phyloP scores from a whole-genome alignment of 345 rosid genomes.

The Citropsis articulata region DNA sequence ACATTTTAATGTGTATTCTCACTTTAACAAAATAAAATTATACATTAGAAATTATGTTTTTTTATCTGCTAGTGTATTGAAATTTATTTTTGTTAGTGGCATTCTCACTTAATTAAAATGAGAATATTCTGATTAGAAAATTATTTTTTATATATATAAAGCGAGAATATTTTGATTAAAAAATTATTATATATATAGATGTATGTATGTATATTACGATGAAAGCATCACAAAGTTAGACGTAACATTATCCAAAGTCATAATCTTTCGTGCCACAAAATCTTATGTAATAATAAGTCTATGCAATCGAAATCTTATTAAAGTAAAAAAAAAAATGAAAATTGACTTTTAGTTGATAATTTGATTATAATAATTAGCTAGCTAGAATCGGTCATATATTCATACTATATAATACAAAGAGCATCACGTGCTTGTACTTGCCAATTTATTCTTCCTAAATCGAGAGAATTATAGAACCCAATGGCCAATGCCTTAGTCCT shows the following conservation, averaged over 20 bases:
- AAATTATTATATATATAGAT: too few relatives aligned
- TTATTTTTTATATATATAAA: too few relatives aligned
- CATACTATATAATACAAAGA: background rate
- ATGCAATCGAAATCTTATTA: background rate
- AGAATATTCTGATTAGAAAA: too few relatives aligned
- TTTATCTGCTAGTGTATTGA: too few relatives aligned
- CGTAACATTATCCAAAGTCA: background rate
- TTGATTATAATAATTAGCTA: background rate
- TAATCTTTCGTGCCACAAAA: background rate
- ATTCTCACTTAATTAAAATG: too few relatives aligned
- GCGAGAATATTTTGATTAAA: too few relatives aligned
- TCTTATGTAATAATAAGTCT: background rate
- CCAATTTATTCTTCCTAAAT: too few relatives aligned
- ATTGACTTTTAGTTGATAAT: background rate
- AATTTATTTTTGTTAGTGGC: too few relatives aligned
- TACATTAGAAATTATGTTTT: too few relatives aligned
- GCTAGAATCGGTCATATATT: background rate
- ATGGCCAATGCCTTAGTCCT: too few relatives aligned
- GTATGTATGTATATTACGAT: background rate
- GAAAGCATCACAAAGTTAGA: background rate
- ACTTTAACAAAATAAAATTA: too few relatives aligned
- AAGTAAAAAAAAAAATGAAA: background rate
- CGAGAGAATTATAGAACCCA: background rate
- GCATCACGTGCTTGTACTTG: constrained; percentile 20
- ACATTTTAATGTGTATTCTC: too few relatives aligned